Conservation (phyloP, 371 early-diverging fungal genomes). For the Syncephalastrum sp. region DNA sequence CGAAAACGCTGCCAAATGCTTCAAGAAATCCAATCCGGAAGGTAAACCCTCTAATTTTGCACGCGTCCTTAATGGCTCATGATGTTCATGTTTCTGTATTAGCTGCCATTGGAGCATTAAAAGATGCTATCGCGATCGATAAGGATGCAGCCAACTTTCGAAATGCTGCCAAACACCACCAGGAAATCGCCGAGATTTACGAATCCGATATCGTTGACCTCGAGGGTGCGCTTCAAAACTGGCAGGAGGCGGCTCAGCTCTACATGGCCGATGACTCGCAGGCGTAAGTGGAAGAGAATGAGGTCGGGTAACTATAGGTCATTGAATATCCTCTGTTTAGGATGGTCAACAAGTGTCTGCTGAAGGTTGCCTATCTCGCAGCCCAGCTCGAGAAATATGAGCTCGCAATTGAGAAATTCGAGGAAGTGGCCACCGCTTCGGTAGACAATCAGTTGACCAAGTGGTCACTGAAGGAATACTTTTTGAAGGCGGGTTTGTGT, state of each 20-base stretch:
- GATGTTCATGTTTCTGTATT: neutral
- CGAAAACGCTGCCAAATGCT: slow-evolving; percentile 88
- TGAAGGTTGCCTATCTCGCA: slow-evolving; percentile 91
- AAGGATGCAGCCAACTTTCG: slow-evolving; percentile 86
- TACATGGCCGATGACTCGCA: slow-evolving; percentile 86
- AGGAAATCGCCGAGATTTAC: slow-evolving; percentile 92
- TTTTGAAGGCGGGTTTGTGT: slow-evolving; percentile 93
- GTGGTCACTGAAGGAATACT: slow-evolving; percentile 94
- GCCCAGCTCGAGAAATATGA: slow-evolving; percentile 86
- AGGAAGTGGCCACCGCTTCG: slow-evolving; percentile 77
- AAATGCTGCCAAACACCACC: slow-evolving; percentile 89
- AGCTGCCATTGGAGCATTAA: slow-evolving; percentile 77
- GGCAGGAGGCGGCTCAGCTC: slow-evolving; percentile 90
- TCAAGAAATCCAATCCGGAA: slow-evolving; percentile 80
- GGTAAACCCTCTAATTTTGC: slow-evolving; percentile 38
- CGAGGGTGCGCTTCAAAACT: slow-evolving; percentile 81
- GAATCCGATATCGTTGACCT: slow-evolving; percentile 84
- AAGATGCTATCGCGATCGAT: slow-evolving; percentile 75
- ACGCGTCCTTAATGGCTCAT: neutral
- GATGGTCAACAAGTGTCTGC: slow-evolving; percentile 82
- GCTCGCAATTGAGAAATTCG: slow-evolving; percentile 87
- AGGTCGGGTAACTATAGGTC: no score
- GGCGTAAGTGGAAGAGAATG: slow-evolving; percentile 57
- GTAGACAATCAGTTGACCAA: slow-evolving; percentile 89
- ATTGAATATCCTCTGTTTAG: slow-evolving; percentile 29